Percentiles rank a stretch among this genome's conserved stretches.
Conservation (phyloP, 148 eudicot species). For the Diospyros lotus region DNA sequence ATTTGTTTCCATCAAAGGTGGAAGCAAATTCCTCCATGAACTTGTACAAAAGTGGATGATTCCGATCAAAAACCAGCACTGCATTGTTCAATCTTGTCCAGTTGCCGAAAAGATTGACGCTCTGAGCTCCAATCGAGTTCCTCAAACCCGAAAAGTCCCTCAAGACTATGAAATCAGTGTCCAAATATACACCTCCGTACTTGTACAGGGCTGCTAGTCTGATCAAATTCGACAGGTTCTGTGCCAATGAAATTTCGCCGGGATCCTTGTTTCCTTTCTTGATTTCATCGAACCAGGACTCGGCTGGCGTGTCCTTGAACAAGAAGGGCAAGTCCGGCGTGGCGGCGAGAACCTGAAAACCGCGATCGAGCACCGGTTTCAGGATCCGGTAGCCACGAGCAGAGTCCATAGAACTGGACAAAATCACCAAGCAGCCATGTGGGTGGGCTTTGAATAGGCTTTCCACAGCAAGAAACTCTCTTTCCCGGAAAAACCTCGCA, state of each 20-base stretch:
- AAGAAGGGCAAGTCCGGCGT: conserved; percentile 41
- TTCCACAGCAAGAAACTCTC: conserved; percentile 50
- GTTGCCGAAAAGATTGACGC: conserved; percentile 21
- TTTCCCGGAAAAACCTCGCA: conserved; percentile 24
- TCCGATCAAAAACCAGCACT: conserved; percentile 56
- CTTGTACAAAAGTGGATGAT: conserved; percentile 46
- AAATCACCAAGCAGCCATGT: conserved; percentile 42
- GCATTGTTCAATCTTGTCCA: conserved; percentile 74
- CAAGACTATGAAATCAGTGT: conserved; percentile 54
- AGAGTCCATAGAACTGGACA: conserved; percentile 63
- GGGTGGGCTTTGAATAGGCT: conserved; percentile 61
- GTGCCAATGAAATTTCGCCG: conserved; percentile 58
- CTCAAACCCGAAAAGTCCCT: conserved; percentile 42
- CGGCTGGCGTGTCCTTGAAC: conserved; percentile 51
- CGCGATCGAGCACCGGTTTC: conserved; percentile 33
- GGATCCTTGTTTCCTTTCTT: conserved; percentile 46
- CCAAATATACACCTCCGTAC: conserved; percentile 73
- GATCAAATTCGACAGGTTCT: conserved; percentile 62
- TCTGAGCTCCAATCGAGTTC: conserved; percentile 65
- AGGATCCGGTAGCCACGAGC: conserved; percentile 27
- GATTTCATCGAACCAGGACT: conserved; percentile 46
- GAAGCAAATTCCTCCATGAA: conserved; percentile 64
- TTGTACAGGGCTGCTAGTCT: conserved; percentile 64
- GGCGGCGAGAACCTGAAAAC: conserved; percentile 29
- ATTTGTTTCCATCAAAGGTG: conserved; percentile 53